Evolutionary conservation across 2,329 filamentous ascomycete genomes (phyloP), one percentile per base, ranked within the genome.

Genomic region (Colletotrichum salicis): DNA sequence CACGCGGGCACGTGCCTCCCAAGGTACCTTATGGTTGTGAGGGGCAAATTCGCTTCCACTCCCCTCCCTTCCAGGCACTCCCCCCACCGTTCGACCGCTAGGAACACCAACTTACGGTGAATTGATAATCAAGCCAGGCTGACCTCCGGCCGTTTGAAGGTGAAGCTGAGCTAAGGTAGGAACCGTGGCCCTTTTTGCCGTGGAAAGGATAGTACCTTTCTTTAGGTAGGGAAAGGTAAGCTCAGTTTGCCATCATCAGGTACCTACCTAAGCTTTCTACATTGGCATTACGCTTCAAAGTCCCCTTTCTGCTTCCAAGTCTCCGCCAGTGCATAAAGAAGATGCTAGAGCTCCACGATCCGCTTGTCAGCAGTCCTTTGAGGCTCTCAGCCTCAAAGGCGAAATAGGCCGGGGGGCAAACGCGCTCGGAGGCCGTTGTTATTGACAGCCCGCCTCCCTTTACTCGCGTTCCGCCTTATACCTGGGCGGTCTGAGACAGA

Each of bases 111-210:
- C 52, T 58, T 71, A 62, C 54, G 57, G 58, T 55, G 56, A 56
- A 72, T 73, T 69, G 71, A 69, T 73, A 69, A 73, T 73, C 71
- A 72, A 64, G 59, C 55, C 61, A 65, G 35, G 45, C 67, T 57
- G n/a, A 24, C 51, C 15, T 22, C 4, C 41, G 57, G 11, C 29
- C 19, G 52, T 54, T 31, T 58, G 56, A 45, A 45, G 27, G n/a
- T 35, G 35, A 64, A 29, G 60, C 59, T 56, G 19, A 31, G 41
- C 35, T n/a, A 48, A 48, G 41, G 41, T 48, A 48, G 41, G 41
- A 48, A 48, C 41, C 19, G 37, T 13, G 19, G 19, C 19, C 37
- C 41, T 48, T 48, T 48, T 48, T 48, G 41, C 41, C 19, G 41
- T 48, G 41, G 8, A 48, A 19, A n/a, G 15, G 8, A n/a, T n/a